Conservation (phyloP, 768 basidiomycete genomes). For the Boletus edulis region DNA sequence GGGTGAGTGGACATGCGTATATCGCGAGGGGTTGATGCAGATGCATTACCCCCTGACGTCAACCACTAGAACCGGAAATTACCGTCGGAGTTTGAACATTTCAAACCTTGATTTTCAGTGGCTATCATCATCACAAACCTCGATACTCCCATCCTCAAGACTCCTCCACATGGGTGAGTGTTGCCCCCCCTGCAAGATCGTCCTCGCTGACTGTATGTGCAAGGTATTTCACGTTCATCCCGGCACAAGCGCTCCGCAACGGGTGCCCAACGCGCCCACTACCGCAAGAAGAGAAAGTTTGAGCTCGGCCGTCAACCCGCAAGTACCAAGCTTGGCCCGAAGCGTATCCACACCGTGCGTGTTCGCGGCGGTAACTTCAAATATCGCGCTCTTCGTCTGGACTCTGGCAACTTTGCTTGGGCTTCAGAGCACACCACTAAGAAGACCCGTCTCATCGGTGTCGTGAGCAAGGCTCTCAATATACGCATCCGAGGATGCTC, state of each 20-base stretch:
- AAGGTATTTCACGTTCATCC: constrained; percentile 96
- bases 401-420: constrained; percentile 98
- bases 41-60: background rate
- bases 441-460: constrained; percentile 95
- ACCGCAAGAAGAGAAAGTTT: constrained; percentile 99
- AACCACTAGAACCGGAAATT: constrained; percentile 22
- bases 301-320: constrained; percentile 99
- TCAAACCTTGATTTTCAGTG: constrained; percentile 38
- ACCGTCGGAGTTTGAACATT: constrained; percentile 29
- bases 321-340: constrained; percentile 93
- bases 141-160: constrained; percentile 59
- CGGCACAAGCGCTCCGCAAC: constrained; percentile 96
- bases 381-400: constrained; percentile 94
- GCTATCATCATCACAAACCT: constrained; percentile 51
- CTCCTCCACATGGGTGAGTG: constrained; percentile 73
- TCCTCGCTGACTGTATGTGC: constrained; percentile 8
- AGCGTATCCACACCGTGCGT: constrained; percentile 94
- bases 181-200: constrained; percentile 22
- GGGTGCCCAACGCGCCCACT: constrained; percentile 89
- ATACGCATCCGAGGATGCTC: background rate
- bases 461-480: constrained; percentile 57
- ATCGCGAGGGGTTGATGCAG: constrained; percentile 11
- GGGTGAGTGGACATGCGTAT: constrained; percentile 17
- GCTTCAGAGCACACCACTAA: constrained; percentile 89
- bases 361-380: constrained; percentile 95